Base-by-base conservation (phyloP, 2,329 filamentous ascomycete species). In the Setomelanomma holmii region DNA sequence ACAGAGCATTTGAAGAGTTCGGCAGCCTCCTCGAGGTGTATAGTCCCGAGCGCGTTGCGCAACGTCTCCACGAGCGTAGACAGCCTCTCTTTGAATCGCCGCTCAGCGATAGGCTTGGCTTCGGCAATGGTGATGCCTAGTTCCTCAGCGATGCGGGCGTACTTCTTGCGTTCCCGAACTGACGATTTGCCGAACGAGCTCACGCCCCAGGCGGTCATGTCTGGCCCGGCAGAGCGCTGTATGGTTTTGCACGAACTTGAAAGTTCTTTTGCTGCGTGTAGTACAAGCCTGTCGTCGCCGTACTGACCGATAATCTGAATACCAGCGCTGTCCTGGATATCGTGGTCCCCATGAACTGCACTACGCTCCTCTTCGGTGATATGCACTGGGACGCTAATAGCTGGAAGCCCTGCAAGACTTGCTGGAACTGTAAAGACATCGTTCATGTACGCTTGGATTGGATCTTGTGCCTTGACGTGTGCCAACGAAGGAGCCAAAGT, bases 391-490 rank as follows among this genome's bases (percentile, higher is more conserved):
- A 99, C 81, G 61, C 89, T 97, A 44, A 97, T 84, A 10, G 93
- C 90, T 3, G 95, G 95, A 49, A 99, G 78, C 0, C 95, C 95
- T 0, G 93, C 95, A 60, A 99, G 79, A 76, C 92, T 97, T 2
- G 93, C 92, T 1, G 95, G 95, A 1, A 99, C 93, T 0, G 95
- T 98, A 66, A 98, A 93, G 1, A 98, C 89, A 76, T 99, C 95
- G 67, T 95, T 96, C 80, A 90, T 89, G 69, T 97, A 98, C 1
- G 84, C 84, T 64, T 93, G 86, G n/a, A 96, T 77, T 0, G 82
- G 75, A 14, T 77, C 73, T 72, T 85, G 80, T 8, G 73, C 66
- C 54, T 78, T 64, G 27, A 95, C 70, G 5, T 87, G 82, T 3
- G 81, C 77, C 5, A 95, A 70, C 5, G 74, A 79, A 0, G 91